Conservation (phyloP, 345 rosid genomes). For the Eucalyptus erythrocorys region DNA sequence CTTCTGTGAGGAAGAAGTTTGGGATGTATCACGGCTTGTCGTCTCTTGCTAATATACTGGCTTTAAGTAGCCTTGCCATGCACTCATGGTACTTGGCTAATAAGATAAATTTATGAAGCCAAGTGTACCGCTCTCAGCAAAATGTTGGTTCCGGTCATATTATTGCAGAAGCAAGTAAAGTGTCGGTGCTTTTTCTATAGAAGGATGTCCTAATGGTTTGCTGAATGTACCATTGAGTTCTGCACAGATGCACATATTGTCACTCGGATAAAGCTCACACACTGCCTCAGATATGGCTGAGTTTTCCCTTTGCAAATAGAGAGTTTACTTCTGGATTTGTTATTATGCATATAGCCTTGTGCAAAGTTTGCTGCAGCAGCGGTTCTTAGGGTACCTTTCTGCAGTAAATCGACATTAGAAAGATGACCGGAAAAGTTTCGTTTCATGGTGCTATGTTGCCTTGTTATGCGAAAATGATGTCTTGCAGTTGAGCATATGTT, state of each 20-base stretch:
- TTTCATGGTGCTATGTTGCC: background rate
- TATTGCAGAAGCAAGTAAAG: background rate
- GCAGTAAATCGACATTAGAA: background rate
- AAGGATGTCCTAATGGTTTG: background rate
- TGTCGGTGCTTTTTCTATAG: background rate
- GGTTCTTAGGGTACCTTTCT: background rate
- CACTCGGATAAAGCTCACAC: background rate
- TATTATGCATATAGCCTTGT: background rate
- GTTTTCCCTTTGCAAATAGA: background rate
- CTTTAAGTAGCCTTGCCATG: constrained; percentile 91
- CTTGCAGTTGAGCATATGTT: background rate
- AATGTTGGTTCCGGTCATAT: background rate
- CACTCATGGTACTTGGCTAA: constrained; percentile 97
- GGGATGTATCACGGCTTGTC: constrained; percentile 92
- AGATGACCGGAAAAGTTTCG: background rate
- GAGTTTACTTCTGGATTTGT: background rate
- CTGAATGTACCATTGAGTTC: background rate
- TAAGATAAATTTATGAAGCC: constrained; percentile 57
- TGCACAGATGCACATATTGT: background rate
- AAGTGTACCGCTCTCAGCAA: background rate
- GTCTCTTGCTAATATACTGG: constrained; percentile 79
- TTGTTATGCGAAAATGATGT: background rate
- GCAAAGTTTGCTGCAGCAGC: background rate
- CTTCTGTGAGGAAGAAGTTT: constrained; percentile 91
- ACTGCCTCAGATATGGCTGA: background rate